These are phyloP conservation scores for Monosporascus cannonballus DNA, from an alignment of 2,329 filamentous ascomycete species.

Conservation along the genomic window DNA sequence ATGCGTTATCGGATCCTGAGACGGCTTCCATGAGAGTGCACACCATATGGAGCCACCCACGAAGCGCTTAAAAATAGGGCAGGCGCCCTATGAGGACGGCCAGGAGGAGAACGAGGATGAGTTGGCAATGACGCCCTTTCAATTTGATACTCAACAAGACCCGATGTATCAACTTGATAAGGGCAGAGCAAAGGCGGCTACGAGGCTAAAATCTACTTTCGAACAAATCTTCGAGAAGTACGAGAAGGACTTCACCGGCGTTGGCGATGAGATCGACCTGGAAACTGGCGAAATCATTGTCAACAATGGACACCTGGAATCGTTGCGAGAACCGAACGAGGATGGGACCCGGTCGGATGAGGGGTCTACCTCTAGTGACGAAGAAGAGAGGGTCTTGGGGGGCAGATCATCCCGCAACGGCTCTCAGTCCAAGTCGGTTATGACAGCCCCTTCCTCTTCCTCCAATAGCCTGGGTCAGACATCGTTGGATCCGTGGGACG, in stretches of 20 bases:
- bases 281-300: slow-evolving; percentile 76
- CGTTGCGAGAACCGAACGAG: slow-evolving; percentile 33
- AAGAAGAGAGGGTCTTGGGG: slow-evolving; percentile 30
- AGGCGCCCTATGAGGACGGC: slow-evolving; percentile 31
- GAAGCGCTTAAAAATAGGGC: slow-evolving; percentile 55
- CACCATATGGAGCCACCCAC: slow-evolving; percentile 48
- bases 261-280: slow-evolving; percentile 87
- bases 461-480: slow-evolving; percentile 3
- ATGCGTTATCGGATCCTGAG: no score
- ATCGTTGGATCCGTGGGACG: slow-evolving; percentile 5
- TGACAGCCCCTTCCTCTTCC: slow-evolving; percentile 2
- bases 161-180: slow-evolving; percentile 52
- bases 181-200: slow-evolving; percentile 60
- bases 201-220: slow-evolving; percentile 73
- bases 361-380: slow-evolving; percentile 22
- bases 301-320: slow-evolving; percentile 77
- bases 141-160: slow-evolving; percentile 42
- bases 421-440: slow-evolving; percentile 10
- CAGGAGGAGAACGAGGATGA: slow-evolving; percentile 39
- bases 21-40: no score
- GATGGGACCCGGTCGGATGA: slow-evolving; percentile 25
- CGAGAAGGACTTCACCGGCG: slow-evolving; percentile 70
- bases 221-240: slow-evolving; percentile 90
- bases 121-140: slow-evolving; percentile 40
- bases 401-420: slow-evolving; percentile 18